These are phyloP conservation scores for Pneumocystis canis DNA, from an alignment of 1,139 yeast species.

Conservation along the genomic window DNA sequence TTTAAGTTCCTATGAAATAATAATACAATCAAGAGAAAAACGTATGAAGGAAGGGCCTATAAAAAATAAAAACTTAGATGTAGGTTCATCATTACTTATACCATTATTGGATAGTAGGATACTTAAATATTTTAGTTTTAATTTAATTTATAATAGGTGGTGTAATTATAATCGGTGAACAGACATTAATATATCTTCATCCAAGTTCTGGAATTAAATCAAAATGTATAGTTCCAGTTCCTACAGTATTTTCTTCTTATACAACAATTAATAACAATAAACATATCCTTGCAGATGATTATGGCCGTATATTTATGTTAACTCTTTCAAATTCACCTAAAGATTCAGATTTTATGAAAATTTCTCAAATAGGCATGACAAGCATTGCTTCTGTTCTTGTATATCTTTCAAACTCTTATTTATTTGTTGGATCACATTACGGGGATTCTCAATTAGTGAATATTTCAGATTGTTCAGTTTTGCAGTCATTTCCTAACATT, in stretches of 20 bases:
- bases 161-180: conserved; percentile 15
- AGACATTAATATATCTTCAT: conserved; percentile 7
- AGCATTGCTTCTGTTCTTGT: conserved; percentile 13
- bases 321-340: conserved; percentile 4
- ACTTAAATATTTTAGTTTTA: neutral
- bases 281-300: conserved; percentile 16
- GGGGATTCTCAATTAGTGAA: conserved; percentile 17
- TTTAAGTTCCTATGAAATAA: conserved; percentile 16
- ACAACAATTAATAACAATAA: conserved; percentile 9
- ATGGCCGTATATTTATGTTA: conserved; percentile 14
- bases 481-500: conserved; percentile 13
- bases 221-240: conserved; percentile 13
- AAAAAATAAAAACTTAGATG: neutral
- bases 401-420: conserved; percentile 10
- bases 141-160: conserved; percentile 11
- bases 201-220: neutral
- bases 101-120: conserved; percentile 1
- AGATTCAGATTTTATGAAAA: neutral
- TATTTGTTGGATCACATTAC: conserved; percentile 18
- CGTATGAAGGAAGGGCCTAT: conserved; percentile 1
- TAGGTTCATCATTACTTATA: conserved; percentile 3
- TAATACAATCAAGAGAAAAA: conserved; percentile 6
- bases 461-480: neutral
- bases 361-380: conserved; percentile 9
- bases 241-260: conserved; percentile 14